Evolutionary conservation across 2,329 filamentous ascomycete species (phyloP), one percentile per base, ranked within the genome.

Genomic region (Penicillium polonicum): DNA sequence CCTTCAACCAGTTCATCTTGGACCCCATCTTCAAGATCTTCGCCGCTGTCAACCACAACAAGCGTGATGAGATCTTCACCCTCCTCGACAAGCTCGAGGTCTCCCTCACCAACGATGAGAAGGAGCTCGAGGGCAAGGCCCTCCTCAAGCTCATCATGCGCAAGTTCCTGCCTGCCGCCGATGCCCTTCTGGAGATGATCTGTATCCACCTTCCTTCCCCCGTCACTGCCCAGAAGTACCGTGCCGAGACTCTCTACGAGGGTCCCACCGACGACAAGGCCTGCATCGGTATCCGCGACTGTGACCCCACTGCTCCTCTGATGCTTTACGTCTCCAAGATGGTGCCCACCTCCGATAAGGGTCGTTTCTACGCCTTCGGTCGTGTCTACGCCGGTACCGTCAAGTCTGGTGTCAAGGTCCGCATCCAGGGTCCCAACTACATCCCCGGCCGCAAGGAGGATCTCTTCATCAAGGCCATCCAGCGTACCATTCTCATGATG

Each of bases 281-380:
- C 72, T 92, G 90, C 83, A 90, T 96, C 78, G 92, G 88, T 86
- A 97, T 99, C 86, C 92, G 92, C 74, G 92, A 97, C 86, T 97
- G 94, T 80, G 91, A 99, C 80, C 85, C 93, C 81, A 96, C 96
- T 85, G 94, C 86, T 79, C 91, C 93, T 74, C 94, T 99, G 81
- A 99, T 99, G 94, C 86, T 97, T 71, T 99, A 99, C 90, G 92
- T 99, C 80, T 99, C 94, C 80, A 99, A 99, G 91, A 99, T 99
- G 94, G 94, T 99, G 76, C 94, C 94, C 74, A 99, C 94, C 71
- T 95, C 92, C 73, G 94, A 99, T 78, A 97, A 97, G 89, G 94
- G 94, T 82, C 93, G 94, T 83, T 99, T 99, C 91, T 99, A 97
- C 84, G 94, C 94, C 79, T 99, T 99, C 84, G 94, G 94, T 83